Base-by-base conservation (phyloP, 2,329 filamentous ascomycete species). In the Fusarium floridanum region DNA sequence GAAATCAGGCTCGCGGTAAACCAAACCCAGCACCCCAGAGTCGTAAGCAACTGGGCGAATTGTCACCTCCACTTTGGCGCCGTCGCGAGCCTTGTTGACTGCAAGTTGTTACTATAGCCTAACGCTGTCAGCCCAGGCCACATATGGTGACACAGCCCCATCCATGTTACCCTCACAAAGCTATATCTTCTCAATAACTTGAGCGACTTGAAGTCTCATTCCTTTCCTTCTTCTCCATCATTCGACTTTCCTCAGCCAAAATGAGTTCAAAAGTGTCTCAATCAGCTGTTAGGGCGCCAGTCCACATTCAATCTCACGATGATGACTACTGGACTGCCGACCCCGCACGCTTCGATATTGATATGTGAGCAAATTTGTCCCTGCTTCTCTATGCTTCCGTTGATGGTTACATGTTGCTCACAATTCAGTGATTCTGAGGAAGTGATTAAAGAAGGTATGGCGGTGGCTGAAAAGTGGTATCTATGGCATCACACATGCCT, bases 181-280 rank as follows among this genome's bases (percentile, higher is more conserved):
- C 9, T 29, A 16, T 12, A 45, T 2, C 6, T 45, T 12, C 5
- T n/a, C 5, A 11, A 50, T 27, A 27, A 1, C 16, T n/a, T 17
- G 6, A 6, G 11, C 16, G 11, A 6, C 12, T 5, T 11, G 2
- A 27, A 17, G 3, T 6, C 8, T 8, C 16, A 1, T n/a, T n/a
- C 5, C 2, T 7, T 53, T 32, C 12, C 11, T 32, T 2, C 5
- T n/a, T 10, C 24, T 6, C 2, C 2, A 50, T 16, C 5, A n/a
- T 2, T 17, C 24, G 5, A n/a, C 14, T 6, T 50, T 5, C 9
- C 16, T 17, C 1, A 1, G 5, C 0, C 16, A 1, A 50, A 11
- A 29, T 29, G 24, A n/a, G 5, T 7, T 10, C 24, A 50, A 9
- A 29, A 3, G 7, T 17, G 5, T 29, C 24, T 4, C 45, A 7